Conservation (phyloP, 1,284 basidiomycete species). For the Phlebopus sp. region DNA sequence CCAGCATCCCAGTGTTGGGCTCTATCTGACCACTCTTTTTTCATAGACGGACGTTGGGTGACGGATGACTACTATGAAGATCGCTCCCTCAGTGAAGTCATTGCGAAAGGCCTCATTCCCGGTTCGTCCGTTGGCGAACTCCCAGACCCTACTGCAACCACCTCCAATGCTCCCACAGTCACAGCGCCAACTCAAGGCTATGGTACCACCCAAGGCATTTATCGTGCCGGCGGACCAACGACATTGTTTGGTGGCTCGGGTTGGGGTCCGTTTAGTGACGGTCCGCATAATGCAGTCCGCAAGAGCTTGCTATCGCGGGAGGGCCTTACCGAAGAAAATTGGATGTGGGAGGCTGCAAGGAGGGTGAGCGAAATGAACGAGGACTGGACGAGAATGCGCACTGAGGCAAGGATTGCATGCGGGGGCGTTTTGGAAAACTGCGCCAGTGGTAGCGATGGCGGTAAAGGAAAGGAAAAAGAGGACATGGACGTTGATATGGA, state of each 20-base stretch:
- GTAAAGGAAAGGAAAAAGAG: constrained; percentile 26
- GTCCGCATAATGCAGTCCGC: constrained; percentile 73
- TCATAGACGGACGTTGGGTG: constrained; percentile 83
- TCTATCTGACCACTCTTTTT: constrained; percentile 1
- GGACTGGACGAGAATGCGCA: constrained; percentile 62
- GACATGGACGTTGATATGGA: constrained; percentile 25
- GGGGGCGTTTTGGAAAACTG: constrained; percentile 35
- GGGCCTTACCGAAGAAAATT: constrained; percentile 81
- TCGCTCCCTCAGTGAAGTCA: constrained; percentile 69
- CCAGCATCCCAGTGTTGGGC: not conserved
- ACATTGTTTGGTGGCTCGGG: constrained; percentile 84
- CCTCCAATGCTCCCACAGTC: constrained; percentile 35
- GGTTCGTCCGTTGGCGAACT: constrained; percentile 78
- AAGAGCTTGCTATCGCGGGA: constrained; percentile 69
- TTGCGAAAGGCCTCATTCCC: constrained; percentile 67
- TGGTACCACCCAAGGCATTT: constrained; percentile 55
- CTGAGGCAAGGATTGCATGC: constrained; percentile 51
- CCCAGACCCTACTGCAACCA: constrained; percentile 56
- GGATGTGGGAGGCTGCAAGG: constrained; percentile 80
- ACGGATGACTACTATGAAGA: constrained; percentile 96
- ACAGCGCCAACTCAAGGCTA: constrained; percentile 37
- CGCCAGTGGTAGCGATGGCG: constrained; percentile 15
- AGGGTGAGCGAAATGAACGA: constrained; percentile 60
- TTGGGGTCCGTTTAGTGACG: constrained; percentile 81
- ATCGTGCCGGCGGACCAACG: constrained; percentile 81